Evolutionary conservation across 2,329 filamentous ascomycete species (phyloP), one percentile per base, ranked within the genome.

Genomic region (Hypoxylon sp.): DNA sequence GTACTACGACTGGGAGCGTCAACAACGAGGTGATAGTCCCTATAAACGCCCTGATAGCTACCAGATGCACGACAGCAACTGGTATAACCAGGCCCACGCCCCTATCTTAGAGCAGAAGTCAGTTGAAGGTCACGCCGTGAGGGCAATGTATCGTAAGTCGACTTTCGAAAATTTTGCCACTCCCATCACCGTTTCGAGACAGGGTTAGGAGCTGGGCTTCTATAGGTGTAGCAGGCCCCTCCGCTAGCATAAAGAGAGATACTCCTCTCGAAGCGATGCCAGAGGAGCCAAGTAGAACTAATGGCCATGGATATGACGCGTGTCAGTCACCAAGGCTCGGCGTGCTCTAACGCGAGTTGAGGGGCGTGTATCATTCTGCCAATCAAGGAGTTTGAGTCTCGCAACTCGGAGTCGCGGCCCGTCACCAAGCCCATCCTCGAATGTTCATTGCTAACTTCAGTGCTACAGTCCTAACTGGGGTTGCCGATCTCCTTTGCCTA

Each of bases 71-170:
- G 52, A 68, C 9, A 73, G 73, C 32, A 74, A 80, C 55, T 85
- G 83, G 84, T 89, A 89, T 71, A 82, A 84, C 60, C 86, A 89
- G 75, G 84, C 87, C 0, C 86, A 90, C 70, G 72, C 75, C 28
- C 87, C 87, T 0, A 85, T 90, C 19, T 70, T 82, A 0, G 79
- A 87, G 52, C 87, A 89, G 73, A 65, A 80, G 32, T 82, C 82
- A 0, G 81, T 90, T 48, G 84, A 89, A 69, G 88, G 88, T 0
- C 88, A 90, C 67, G 82, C 85, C 0, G 87, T 90, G 2, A 80
- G 88, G 30, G 87, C 85, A 0, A 84, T 89, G 81, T 90, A 90
- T 72, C 81, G 68, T 70, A 48, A 64, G 68, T 70, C 5, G 23
- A 21, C 38, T 46, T 34, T 30, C 23, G 17, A n/a, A 21, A 48